Base-by-base conservation (phyloP, 805 yeast genomes). In the Suhomyces sp. region DNA sequence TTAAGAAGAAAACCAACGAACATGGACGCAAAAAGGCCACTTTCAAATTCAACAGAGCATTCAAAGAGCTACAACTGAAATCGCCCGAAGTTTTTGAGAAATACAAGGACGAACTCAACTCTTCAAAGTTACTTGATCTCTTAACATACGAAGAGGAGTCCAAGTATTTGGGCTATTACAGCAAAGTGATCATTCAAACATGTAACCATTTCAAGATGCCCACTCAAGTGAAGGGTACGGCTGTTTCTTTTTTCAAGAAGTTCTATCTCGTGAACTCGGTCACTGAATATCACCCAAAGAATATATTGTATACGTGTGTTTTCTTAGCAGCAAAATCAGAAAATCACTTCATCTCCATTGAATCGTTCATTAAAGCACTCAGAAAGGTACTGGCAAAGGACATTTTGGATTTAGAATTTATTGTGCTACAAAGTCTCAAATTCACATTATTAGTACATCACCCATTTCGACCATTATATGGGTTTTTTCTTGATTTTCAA, bases 241-340 rank as follows among this genome's bases (percentile, higher is more conserved):
- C 98, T 0, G 74, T 88, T 5, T 71, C 87, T 6, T 93, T 83
- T 52, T 77, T 93, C 55, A 77, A 81, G 53, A 79, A 81, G 53
- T 93, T 93, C 57, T 93, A 81, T 56, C 66, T 93, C 24, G 72
- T 72, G 16, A 79, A 88, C 55, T 81, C 91, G 18, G 91, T 85
- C 18, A 81, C 88, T 88, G 88, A 88, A 46, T 77, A 76, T 50
- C 93, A 87, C 50, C 98, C 98, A 8, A 85, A 86, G 51, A 75
- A 79, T 40, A 72, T 93, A 13, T 70, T 93, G 61, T 74, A 62
- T 43, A 63, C 71, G 5, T 83, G 95, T 43, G 74, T 93, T 9
- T 93, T 88, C 56, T 65, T 93, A 21, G 96, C 97, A 5, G 90
- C 96, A 27, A 93, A 93, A 60, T 77, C 90, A 12, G 98, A 93